These are phyloP conservation scores for Pleurotus ostreatus DNA, from an alignment of 768 basidiomycete species.

Conservation along the genomic window DNA sequence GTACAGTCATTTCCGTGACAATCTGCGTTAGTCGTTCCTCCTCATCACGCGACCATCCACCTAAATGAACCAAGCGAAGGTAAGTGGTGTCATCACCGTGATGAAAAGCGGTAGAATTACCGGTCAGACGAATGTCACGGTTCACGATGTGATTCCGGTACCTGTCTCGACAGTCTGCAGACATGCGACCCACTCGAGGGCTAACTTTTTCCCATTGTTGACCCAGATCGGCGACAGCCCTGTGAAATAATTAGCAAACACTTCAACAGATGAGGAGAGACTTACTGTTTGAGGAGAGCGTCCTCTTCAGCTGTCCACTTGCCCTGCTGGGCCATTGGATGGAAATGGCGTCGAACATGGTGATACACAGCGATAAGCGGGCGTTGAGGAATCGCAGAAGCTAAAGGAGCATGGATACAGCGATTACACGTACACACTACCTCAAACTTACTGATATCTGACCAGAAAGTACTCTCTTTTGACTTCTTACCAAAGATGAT, in stretches of 20 bases:
- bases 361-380: conserved; percentile 85
- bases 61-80: conserved; percentile 24
- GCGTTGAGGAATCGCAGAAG: conserved; percentile 65
- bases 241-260: conserved; percentile 21
- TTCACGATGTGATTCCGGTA: conserved; percentile 80
- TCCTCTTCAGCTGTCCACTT: conserved; percentile 71
- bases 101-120: conserved; percentile 26
- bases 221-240: conserved; percentile 66
- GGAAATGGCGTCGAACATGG: conserved; percentile 64
- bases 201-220: conserved; percentile 83
- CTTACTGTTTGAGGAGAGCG: conserved; percentile 55
- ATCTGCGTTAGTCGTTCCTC: conserved; percentile 72
- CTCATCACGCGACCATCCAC: conserved; percentile 76
- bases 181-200: conserved; percentile 64
- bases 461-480: conserved; percentile 71
- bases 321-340: conserved; percentile 69
- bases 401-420: conserved; percentile 30
- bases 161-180: conserved; percentile 79
- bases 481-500: conserved; percentile 68
- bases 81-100: background rate
- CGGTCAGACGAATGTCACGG: conserved; percentile 56
- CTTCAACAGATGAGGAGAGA: conserved; percentile 7
- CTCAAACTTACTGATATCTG: conserved; percentile 62
- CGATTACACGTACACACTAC: background rate
- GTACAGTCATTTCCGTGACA: conserved; percentile 70